Conservation (phyloP, 768 basidiomycete species). For the Lentinula lateritia region DNA sequence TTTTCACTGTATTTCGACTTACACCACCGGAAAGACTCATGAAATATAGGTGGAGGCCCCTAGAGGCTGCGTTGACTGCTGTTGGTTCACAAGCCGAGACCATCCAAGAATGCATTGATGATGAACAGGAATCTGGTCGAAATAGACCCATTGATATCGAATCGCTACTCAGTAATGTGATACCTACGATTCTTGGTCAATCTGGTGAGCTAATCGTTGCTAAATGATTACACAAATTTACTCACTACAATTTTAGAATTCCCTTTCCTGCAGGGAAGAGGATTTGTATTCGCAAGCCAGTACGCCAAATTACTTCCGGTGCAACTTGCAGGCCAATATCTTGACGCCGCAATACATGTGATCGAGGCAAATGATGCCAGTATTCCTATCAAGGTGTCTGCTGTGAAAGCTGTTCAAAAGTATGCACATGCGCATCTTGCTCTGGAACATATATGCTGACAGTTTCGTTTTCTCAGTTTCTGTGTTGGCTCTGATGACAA, state of each 20-base stretch:
- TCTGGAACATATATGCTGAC: not conserved
- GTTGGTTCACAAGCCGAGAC: slow-evolving; percentile 78
- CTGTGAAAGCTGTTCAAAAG: slow-evolving; percentile 93
- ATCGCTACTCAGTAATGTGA: slow-evolving; percentile 65
- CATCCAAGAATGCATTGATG: slow-evolving; percentile 71
- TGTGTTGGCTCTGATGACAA: slow-evolving; percentile 59
- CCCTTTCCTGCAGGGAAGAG: slow-evolving; percentile 93
- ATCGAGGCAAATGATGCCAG: slow-evolving; percentile 68
- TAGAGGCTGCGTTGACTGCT: slow-evolving; percentile 81
- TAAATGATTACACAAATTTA: not conserved
- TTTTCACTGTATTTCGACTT: not conserved
- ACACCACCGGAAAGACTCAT: not conserved
- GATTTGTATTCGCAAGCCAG: slow-evolving; percentile 91
- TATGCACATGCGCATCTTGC: slow-evolving; percentile 29
- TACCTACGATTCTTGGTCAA: slow-evolving; percentile 70
- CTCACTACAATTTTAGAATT: slow-evolving; percentile 42
- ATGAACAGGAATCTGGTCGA: slow-evolving; percentile 61
- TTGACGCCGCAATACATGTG: slow-evolving; percentile 82
- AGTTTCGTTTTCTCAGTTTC: slow-evolving; percentile 40
- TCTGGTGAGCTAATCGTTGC: slow-evolving; percentile 47
- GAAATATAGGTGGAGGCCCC: slow-evolving; percentile 75
- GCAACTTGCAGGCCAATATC: slow-evolving; percentile 75
- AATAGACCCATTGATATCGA: slow-evolving; percentile 73
- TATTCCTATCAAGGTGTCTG: slow-evolving; percentile 90
- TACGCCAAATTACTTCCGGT: slow-evolving; percentile 71